A percentile compares a stretch with the other conserved stretches of the same genome.
Evolutionary conservation across 768 basidiomycete species (phyloP).

Genomic region (Cystofilobasidium bisporidii): DNA sequence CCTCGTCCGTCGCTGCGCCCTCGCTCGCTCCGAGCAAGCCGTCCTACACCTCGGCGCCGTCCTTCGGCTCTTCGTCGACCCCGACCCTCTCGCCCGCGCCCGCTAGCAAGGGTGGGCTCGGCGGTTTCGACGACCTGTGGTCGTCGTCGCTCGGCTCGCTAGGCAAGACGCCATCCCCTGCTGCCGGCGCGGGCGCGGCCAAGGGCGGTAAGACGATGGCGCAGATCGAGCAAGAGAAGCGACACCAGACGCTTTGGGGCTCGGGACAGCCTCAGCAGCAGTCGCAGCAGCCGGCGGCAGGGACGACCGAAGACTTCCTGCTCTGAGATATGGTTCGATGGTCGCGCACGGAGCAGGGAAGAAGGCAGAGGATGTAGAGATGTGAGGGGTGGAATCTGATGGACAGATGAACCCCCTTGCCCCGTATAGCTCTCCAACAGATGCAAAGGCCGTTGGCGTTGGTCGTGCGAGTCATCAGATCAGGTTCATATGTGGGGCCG

Average conservation of each 20-base stretch:
- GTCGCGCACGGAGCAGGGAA: no score
- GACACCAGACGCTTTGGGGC: conserved; percentile 72
- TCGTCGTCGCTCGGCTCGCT: conserved; percentile 30
- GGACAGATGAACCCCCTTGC: no score
- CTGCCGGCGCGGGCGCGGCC: conserved; percentile 40
- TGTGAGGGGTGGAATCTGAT: no score
- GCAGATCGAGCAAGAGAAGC: conserved; percentile 81
- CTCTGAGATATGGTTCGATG: no score
- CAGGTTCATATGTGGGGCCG: no score
- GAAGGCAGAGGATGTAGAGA: no score
- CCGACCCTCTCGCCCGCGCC: conserved; percentile 7
- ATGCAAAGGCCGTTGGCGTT: no score
- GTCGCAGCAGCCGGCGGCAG: no score
- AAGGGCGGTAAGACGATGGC: conserved; percentile 61
- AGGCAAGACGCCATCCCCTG: conserved; percentile 31
- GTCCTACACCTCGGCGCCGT: conserved; percentile 17
- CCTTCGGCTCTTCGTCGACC: background rate
- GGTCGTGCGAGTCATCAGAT: no score
- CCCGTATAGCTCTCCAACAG: no score
- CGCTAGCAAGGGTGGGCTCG: conserved; percentile 11
- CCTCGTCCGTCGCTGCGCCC: background rate
- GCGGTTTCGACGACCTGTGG: conserved; percentile 26
- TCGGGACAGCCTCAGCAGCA: background rate
- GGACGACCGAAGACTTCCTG: no score
- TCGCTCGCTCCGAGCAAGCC: conserved; percentile 13